Evolutionary conservation across 1,284 basidiomycete species (phyloP).

Genomic region (Rhizoctonia solani): DNA sequence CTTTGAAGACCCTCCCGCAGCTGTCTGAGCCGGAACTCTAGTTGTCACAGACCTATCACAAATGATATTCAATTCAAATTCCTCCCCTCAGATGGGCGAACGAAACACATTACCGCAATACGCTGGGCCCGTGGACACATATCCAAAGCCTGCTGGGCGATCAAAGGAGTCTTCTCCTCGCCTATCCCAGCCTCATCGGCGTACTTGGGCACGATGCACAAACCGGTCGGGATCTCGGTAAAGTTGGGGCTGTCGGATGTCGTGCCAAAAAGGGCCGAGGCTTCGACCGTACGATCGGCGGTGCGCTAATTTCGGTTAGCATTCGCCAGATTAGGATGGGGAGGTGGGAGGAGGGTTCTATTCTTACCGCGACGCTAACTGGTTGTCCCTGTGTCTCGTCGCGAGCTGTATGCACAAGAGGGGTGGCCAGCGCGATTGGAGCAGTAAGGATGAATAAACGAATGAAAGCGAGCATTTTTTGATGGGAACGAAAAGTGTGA

Average conservation of each 20-base stretch:
- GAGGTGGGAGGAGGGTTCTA: neutral
- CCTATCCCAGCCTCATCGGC: neutral
- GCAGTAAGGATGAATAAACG: neutral
- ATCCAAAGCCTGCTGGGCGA: neutral
- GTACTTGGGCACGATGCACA: constrained; percentile 3
- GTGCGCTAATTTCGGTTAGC: neutral
- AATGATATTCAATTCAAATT: neutral
- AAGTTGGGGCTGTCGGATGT: neutral
- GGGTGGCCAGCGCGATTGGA: neutral
- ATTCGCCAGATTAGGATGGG: neutral
- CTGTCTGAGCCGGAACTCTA: neutral
- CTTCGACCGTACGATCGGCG: neutral
- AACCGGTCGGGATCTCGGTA: neutral
- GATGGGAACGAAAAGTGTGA: no score
- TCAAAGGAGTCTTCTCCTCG: neutral
- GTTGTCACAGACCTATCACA: neutral
- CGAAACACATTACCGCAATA: neutral
- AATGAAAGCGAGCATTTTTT: no score
- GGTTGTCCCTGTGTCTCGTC: neutral
- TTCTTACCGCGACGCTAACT: neutral
- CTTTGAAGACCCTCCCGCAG: neutral
- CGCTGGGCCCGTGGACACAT: neutral
- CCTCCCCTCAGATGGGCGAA: neutral
- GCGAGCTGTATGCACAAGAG: neutral
- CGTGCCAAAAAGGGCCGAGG: neutral